These are phyloP conservation scores for Byssothecium circinans DNA, from an alignment of 2,329 filamentous ascomycete species.

Conservation along the genomic window DNA sequence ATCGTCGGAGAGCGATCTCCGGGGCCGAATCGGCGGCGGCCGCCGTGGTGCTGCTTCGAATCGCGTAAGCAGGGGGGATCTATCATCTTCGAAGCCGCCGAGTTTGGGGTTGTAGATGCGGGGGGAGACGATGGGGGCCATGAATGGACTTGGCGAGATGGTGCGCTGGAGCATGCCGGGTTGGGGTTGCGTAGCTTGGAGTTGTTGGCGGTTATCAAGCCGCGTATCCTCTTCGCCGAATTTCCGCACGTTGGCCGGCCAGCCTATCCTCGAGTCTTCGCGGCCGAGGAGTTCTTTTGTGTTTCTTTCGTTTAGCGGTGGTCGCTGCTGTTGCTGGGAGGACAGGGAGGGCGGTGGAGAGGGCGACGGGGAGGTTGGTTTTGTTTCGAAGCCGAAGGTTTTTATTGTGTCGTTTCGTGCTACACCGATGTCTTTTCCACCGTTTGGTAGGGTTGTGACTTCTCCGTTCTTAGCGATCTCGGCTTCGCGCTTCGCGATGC, in stretches of 20 bases:
- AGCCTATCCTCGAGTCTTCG: constrained; percentile 24
- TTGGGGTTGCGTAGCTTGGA: neutral
- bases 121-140: neutral
- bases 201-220: neutral
- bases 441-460: neutral
- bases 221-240: constrained; percentile 16
- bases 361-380: constrained; percentile 4
- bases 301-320: constrained; percentile 9
- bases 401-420: constrained; percentile 18
- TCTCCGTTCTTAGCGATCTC: neutral
- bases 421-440: neutral
- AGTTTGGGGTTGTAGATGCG: constrained; percentile 12
- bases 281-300: constrained; percentile 21
- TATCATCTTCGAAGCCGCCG: constrained; percentile 9
- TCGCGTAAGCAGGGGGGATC: neutral
- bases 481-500: constrained; percentile 20
- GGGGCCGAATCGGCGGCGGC: neutral
- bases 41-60: no score
- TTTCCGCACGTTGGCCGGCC: constrained; percentile 25
- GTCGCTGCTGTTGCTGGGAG: neutral
- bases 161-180: neutral
- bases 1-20: neutral
- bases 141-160: constrained; percentile 9
- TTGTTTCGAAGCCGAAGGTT: constrained; percentile 21
- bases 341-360: constrained; percentile 6